Percentiles rank a stretch among this genome's conserved stretches.
These are phyloP conservation scores for Grammothele lineata DNA, from an alignment of 768 basidiomycete species.

Conservation along the genomic window DNA sequence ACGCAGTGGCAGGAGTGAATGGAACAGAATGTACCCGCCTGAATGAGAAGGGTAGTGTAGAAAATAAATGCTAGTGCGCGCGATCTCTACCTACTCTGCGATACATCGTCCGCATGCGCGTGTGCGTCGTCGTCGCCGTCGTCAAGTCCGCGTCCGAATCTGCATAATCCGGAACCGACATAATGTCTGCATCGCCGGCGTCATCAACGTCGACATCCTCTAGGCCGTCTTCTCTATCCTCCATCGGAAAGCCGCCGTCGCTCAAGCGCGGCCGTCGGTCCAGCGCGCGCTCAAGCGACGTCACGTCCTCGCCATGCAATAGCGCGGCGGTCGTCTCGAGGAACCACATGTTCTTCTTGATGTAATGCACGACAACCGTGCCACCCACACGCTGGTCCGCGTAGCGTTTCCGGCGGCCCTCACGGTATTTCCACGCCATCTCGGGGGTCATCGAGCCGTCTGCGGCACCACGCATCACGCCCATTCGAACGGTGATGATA, in stretches of 20 bases:
- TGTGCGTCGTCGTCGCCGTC: too few species aligned
- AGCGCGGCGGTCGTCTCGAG: conserved; percentile 88
- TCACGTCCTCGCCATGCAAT: conserved; percentile 72
- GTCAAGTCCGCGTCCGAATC: too few species aligned
- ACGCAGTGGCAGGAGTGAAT: too few species aligned
- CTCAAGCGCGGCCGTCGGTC: conserved; percentile 1
- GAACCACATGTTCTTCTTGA: conserved; percentile 98
- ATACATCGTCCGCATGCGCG: too few species aligned
- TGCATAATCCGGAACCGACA: too few species aligned
- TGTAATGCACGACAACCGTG: conserved; percentile 93
- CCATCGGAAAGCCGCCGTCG: not conserved
- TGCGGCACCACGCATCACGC: conserved; percentile 21
- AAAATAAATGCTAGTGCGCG: too few species aligned
- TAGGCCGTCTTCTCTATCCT: not conserved
- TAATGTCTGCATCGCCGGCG: not conserved
- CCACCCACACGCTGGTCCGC: conserved; percentile 76
- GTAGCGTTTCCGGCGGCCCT: conserved; percentile 64
- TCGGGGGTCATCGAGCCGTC: conserved; percentile 56
- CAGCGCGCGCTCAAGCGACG: conserved; percentile 36
- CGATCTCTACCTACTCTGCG: too few species aligned
- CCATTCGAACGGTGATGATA: not conserved
- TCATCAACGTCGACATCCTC: not conserved
- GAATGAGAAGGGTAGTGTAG: too few species aligned
- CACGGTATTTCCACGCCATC: conserved; percentile 68
- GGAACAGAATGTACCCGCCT: too few species aligned